Conservation (phyloP, 345 rosid genomes). For the Turnera subulata region DNA sequence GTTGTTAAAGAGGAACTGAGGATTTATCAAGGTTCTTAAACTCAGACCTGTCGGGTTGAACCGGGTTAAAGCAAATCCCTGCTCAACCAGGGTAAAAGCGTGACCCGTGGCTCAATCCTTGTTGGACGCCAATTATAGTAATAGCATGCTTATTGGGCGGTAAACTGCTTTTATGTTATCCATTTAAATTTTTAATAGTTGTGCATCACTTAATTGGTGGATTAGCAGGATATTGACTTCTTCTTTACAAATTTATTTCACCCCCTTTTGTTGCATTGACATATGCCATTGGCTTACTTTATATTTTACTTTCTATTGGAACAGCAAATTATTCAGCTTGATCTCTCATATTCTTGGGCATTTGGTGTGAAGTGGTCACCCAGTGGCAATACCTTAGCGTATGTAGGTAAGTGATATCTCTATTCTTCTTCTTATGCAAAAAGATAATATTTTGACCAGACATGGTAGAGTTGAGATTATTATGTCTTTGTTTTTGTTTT, state of each 20-base stretch:
- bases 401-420: slow-evolving; percentile 73
- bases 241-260: no score
- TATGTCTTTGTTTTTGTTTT: not conserved
- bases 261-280: slow-evolving; percentile 4
- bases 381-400: slow-evolving; percentile 92
- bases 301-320: slow-evolving; percentile 15
- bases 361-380: slow-evolving; percentile 99
- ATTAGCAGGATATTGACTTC: not conserved
- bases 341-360: slow-evolving; percentile 97
- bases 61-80: no score
- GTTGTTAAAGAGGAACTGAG: no score
- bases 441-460: not conserved
- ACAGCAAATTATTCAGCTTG: slow-evolving; percentile 99
- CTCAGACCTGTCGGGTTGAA: no score
- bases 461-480: not conserved
- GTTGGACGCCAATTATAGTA: no score
- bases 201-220: not conserved
- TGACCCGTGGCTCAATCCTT: no score
- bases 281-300: not conserved
- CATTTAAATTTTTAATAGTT: no score
- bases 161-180: no score
- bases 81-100: no score
- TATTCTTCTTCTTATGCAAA: slow-evolving; percentile 4
- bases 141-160: no score
- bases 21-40: no score